Conservation (phyloP, 2,329 filamentous ascomycete species). For the Pyrenophora teres region DNA sequence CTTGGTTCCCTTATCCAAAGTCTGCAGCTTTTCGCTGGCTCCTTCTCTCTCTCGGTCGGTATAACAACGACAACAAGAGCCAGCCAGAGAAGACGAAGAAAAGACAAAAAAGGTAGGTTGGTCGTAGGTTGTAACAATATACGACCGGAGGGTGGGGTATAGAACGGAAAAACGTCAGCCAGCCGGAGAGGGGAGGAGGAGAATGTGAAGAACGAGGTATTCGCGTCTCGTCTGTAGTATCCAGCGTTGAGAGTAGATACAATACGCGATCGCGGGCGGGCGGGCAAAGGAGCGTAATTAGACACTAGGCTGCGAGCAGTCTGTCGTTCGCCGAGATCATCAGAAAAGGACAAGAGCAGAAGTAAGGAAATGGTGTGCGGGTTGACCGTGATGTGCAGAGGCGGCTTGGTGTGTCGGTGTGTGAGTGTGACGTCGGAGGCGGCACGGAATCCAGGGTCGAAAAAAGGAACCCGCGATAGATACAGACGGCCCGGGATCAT, state of each 20-base stretch:
- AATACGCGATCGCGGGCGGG: constrained; percentile 13
- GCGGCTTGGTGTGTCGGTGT: background rate
- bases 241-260: constrained; percentile 16
- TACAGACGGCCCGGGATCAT: constrained; percentile 17
- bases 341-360: constrained; percentile 1
- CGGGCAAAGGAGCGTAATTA: constrained; percentile 31
- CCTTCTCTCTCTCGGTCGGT: background rate
- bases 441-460: background rate
- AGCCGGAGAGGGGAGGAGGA: constrained; percentile 15
- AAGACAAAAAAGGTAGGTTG: constrained; percentile 9
- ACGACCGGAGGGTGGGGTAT: constrained; percentile 24
- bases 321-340: constrained; percentile 16
- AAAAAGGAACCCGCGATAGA: constrained; percentile 2
- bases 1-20: no score
- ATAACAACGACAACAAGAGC: constrained; percentile 5
- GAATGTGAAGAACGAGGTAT: no score
- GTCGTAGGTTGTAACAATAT: constrained; percentile 6
- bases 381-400: background rate
- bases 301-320: constrained; percentile 24
- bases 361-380: background rate
- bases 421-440: background rate
- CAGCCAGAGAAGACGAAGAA: background rate
- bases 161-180: constrained; percentile 27
- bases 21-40: constrained; percentile 5
- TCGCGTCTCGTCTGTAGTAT: no score